A percentile compares a stretch with the other conserved stretches of the same genome.
phyloP scores from a whole-genome alignment of 352 stramenopile species.

The Blastocystis sp. region DNA sequence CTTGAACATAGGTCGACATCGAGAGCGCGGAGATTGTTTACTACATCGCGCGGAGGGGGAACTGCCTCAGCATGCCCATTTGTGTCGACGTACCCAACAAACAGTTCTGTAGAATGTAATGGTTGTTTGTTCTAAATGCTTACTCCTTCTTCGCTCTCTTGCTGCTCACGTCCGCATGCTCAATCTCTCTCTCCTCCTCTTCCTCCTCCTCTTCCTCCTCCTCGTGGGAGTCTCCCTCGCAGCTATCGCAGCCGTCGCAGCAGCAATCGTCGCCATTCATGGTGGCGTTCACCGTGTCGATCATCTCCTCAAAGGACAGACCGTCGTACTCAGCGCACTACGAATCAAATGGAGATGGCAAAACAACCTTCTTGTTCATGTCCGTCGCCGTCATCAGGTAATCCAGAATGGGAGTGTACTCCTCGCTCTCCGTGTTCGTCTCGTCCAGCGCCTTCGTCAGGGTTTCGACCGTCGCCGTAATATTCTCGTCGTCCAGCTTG shows the following conservation, averaged over 20 bases:
- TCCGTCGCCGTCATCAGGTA: slow-evolving; percentile 18
- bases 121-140: slow-evolving; percentile 16
- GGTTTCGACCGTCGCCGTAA: slow-evolving; percentile 23
- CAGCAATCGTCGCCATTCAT: slow-evolving; percentile 3
- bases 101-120: slow-evolving; percentile 26
- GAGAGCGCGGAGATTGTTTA: background rate
- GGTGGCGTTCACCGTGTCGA: slow-evolving; percentile 5
- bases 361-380: slow-evolving; percentile 40
- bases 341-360: background rate
- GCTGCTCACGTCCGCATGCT: background rate
- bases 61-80: slow-evolving; percentile 10
- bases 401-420: background rate
- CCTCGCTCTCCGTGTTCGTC: slow-evolving; percentile 8
- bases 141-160: slow-evolving; percentile 13
- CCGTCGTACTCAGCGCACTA: slow-evolving; percentile 57
- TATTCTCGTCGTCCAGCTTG: slow-evolving; percentile 36
- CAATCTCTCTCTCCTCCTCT: slow-evolving; percentile 9
- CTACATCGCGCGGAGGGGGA: slow-evolving; percentile 36
- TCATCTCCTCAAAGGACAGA: slow-evolving; percentile 38
- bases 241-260: slow-evolving; percentile 9
- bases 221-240: background rate
- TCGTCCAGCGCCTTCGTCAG: slow-evolving; percentile 35
- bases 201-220: slow-evolving; percentile 51
- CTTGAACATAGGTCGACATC: slow-evolving; percentile 2
- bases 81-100: slow-evolving; percentile 18